These are phyloP conservation scores for Auricularia sp. DNA, from an alignment of 768 basidiomycete genomes.

Conservation along the genomic window DNA sequence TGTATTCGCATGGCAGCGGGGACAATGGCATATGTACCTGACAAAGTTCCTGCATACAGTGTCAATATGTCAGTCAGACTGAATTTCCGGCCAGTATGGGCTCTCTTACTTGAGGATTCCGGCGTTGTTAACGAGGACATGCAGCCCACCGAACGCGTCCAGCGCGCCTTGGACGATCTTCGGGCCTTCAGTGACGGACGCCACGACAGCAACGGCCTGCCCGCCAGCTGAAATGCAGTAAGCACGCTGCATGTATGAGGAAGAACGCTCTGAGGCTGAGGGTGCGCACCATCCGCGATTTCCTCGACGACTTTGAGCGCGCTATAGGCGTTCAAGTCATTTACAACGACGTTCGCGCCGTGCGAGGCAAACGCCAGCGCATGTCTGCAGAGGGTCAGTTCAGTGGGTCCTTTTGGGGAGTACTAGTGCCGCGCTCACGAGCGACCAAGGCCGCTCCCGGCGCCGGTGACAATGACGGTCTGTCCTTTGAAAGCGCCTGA, in stretches of 20 bases:
- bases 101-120: conserved; percentile 70
- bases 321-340: too few species aligned
- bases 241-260: too few species aligned
- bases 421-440: too few species aligned
- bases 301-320: too few species aligned
- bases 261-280: not conserved
- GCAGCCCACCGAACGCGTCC: conserved; percentile 74
- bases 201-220: conserved; percentile 76
- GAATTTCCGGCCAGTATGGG: conserved; percentile 3
- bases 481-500: too few species aligned
- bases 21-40: not conserved
- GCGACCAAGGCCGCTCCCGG: too few species aligned
- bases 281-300: conserved; percentile 41
- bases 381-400: too few species aligned
- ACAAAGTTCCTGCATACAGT: not conserved
- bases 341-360: too few species aligned
- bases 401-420: too few species aligned
- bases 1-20: too few species aligned
- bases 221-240: conserved; percentile 55
- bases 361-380: too few species aligned
- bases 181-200: conserved; percentile 77
- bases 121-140: conserved; percentile 93
- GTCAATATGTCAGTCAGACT: not conserved
- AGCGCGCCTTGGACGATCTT: conserved; percentile 80
- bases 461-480: too few species aligned